Conservation (phyloP, 768 basidiomycete species). For the Trametes cingulata region DNA sequence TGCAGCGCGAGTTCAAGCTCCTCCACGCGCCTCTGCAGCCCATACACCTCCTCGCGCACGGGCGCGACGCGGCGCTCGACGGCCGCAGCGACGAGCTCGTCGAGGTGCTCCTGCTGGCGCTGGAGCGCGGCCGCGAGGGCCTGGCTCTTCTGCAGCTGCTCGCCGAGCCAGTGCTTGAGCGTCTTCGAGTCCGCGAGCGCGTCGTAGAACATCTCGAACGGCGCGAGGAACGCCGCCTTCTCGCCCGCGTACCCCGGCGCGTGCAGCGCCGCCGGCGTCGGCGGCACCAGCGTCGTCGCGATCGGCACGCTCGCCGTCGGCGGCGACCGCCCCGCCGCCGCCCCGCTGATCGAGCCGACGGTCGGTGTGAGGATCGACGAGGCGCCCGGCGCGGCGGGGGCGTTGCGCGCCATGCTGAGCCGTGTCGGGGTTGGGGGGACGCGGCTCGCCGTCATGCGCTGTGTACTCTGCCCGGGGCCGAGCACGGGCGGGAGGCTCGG, state of each 20-base stretch:
- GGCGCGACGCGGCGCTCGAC: slow-evolving; percentile 62
- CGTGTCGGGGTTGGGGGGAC: slow-evolving; percentile 76
- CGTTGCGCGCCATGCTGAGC: slow-evolving; percentile 48
- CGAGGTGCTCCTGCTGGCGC: slow-evolving; percentile 66
- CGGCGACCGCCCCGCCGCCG: slow-evolving; percentile 46
- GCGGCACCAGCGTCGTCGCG: slow-evolving; percentile 62
- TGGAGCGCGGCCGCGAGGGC: slow-evolving; percentile 57
- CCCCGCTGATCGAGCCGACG: slow-evolving; percentile 19
- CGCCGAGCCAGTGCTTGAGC: slow-evolving; percentile 73
- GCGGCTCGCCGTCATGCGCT: slow-evolving; percentile 53
- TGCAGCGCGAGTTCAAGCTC: slow-evolving; percentile 60
- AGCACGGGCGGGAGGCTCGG: slow-evolving; percentile 59
- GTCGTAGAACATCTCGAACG: slow-evolving; percentile 85
- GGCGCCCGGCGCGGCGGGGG: slow-evolving; percentile 16
- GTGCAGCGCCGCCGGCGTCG: slow-evolving; percentile 67
- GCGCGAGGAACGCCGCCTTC: slow-evolving; percentile 76
- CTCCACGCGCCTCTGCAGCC: slow-evolving; percentile 63
- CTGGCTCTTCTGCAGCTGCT: slow-evolving; percentile 69
- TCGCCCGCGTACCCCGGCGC: slow-evolving; percentile 61
- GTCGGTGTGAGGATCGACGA: slow-evolving; percentile 9
- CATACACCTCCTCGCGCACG: slow-evolving; percentile 62
- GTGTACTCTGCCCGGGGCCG: slow-evolving; percentile 41
- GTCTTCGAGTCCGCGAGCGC: slow-evolving; percentile 79
- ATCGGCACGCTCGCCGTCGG: slow-evolving; percentile 69
- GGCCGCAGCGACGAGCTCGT: slow-evolving; percentile 55